Base-by-base conservation (phyloP, 176 grass and related monocot genomes). In the Eragrostis nindensis region DNA sequence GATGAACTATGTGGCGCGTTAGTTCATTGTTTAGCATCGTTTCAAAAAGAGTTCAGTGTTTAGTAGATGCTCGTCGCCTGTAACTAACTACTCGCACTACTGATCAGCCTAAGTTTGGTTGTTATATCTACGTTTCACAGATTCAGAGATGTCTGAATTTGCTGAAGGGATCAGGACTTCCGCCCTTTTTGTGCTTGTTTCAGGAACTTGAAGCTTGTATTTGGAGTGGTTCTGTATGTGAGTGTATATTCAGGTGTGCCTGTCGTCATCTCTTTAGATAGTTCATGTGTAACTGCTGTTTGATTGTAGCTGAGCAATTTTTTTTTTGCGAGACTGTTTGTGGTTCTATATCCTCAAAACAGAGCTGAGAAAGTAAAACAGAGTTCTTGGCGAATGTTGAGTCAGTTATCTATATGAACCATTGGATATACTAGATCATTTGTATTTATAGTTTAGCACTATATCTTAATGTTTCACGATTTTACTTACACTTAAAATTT, bases 91-190 rank as follows among this genome's bases (percentile, higher is more conserved):
- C 66, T 27, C n/a, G n/a, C n/a, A 38, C 32, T 42, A 25, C 5
- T 14, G 36, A 29, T 66, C 29, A n/a, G 50, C 42, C 36, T 21
- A 30, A 30, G 14, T 42, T 50, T 49, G 11, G 12, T 7, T 11
- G 11, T 30, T 54, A 16, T 43, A 10, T 25, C 43, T 53, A 24
- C 30, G 14, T 39, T 70, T 80, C 10, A 63, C 42, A 26, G 74
- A 44, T 74, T 68, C 40, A 55, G 41, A 12, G 22, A 8, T 11
- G 4, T 14, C 22, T 84, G 69, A 68, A 53, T 80, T 74, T 68
- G 42, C 48, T 67, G 48, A 57, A 67, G 67, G 56, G 66, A 64
- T 48, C 46, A 66, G 2, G 18, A 46, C 49, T 68, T 19, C 7
- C 48, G 43, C 39, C 44, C 14, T 21, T 21, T 60, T 40, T 22